Evolutionary conservation across 164 flowering plant genomes (phyloP).

Genomic region (Chloranthus sessilifolius): DNA sequence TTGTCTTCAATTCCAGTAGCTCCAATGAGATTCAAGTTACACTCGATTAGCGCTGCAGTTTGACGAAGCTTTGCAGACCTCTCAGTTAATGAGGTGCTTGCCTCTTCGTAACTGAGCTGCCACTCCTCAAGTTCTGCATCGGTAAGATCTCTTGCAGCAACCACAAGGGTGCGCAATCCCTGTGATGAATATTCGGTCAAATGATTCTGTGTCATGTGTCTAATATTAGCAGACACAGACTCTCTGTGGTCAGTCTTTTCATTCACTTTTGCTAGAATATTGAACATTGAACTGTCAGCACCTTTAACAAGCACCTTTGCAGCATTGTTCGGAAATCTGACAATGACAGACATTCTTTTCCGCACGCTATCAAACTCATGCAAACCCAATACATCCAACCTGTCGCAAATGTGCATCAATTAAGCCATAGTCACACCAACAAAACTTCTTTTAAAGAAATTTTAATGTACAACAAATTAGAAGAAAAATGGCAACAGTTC

Average conservation of each 20-base stretch:
- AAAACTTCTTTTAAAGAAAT: not conserved
- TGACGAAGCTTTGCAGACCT: slow-evolving; percentile 71
- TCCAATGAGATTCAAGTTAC: slow-evolving; percentile 65
- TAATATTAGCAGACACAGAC: slow-evolving; percentile 13
- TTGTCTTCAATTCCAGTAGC: slow-evolving; percentile 91
- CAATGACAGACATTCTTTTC: slow-evolving; percentile 89
- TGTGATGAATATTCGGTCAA: slow-evolving; percentile 64
- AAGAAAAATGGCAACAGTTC: not conserved
- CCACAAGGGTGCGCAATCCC: slow-evolving; percentile 88
- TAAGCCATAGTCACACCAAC: slow-evolving; percentile 3
- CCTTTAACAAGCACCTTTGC: slow-evolving; percentile 93
- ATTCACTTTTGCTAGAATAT: slow-evolving; percentile 41
- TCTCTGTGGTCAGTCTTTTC: slow-evolving; percentile 18
- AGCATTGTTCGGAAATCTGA: slow-evolving; percentile 63
- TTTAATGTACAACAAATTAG: not conserved
- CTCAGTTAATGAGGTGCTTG: slow-evolving; percentile 79
- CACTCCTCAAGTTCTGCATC: slow-evolving; percentile 66
- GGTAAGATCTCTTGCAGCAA: slow-evolving; percentile 73
- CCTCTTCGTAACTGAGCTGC: slow-evolving; percentile 74
- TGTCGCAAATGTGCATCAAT: slow-evolving; percentile 5
- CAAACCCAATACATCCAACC: slow-evolving; percentile 36
- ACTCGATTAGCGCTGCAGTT: slow-evolving; percentile 71
- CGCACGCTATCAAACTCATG: slow-evolving; percentile 87
- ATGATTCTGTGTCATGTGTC: slow-evolving; percentile 49
- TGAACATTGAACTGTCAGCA: slow-evolving; percentile 80